phyloP scores from a whole-genome alignment of 805 yeast species.

The Yarrowia divulgata region DNA sequence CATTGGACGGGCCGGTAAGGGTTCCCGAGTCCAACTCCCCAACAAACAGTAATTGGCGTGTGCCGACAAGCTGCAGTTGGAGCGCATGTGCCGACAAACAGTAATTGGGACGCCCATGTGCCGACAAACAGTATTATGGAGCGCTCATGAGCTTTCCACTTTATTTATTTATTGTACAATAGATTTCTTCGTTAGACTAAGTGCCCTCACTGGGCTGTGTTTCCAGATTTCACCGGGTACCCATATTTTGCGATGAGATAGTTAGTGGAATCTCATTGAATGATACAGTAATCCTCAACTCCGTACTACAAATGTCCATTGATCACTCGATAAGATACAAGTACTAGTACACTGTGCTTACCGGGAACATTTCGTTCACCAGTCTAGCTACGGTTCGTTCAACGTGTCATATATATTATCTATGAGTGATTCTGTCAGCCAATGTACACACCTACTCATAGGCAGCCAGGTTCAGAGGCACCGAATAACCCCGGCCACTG shows the following conservation, averaged over 20 bases:
- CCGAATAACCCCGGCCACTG: constrained; percentile 92
- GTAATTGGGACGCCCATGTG: neutral
- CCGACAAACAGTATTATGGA: neutral
- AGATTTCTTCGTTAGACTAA: too few relatives aligned
- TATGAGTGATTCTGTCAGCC: constrained; percentile 1
- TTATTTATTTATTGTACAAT: constrained; percentile 34
- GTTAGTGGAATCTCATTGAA: too few relatives aligned
- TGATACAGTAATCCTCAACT: too few relatives aligned
- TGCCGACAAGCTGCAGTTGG: too few relatives aligned
- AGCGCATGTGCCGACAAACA: neutral
- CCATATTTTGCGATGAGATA: too few relatives aligned
- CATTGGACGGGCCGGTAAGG: constrained; percentile 22
- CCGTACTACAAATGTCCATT: too few relatives aligned
- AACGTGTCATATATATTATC: neutral
- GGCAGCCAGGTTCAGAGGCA: constrained; percentile 72
- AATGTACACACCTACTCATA: constrained; percentile 43
- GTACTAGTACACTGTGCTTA: too few relatives aligned
- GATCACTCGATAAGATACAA: too few relatives aligned
- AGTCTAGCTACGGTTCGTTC: too few relatives aligned
- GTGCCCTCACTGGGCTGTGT: too few relatives aligned
- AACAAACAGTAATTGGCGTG: neutral
- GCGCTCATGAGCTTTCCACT: neutral
- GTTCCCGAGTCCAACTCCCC: neutral
- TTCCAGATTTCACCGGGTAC: too few relatives aligned
- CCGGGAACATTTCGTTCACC: too few relatives aligned